Percentiles rank a stretch among this genome's conserved stretches.
These are phyloP conservation scores for Botryobasidium botryosum DNA, from an alignment of 768 basidiomycete species.

Conservation along the genomic window DNA sequence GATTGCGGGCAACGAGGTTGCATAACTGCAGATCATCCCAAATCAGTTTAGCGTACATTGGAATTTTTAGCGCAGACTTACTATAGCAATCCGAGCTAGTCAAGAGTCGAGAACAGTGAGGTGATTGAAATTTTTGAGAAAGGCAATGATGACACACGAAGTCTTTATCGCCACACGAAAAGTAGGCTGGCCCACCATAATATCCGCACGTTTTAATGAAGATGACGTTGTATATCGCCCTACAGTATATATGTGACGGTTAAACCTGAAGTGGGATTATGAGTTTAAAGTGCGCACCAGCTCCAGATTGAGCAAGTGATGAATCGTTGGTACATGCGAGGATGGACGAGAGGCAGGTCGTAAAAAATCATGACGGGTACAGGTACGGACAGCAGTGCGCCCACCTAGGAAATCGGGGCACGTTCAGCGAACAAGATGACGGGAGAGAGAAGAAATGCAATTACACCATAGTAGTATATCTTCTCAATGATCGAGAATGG, in stretches of 20 bases:
- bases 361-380: conserved; percentile 19
- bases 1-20: conserved; percentile 20
- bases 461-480: conserved; percentile 10
- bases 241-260: neutral
- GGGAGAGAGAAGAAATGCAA: neutral
- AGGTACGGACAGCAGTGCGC: conserved; percentile 14
- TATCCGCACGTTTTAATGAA: conserved; percentile 16
- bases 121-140: neutral
- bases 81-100: neutral
- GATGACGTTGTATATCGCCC: conserved; percentile 1
- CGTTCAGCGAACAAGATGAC: neutral
- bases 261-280: neutral
- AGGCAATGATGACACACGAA: conserved; percentile 15
- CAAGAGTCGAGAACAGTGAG: neutral
- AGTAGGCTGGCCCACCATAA: conserved; percentile 4
- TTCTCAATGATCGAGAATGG: neutral
- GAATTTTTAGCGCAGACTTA: conserved; percentile 2
- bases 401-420: conserved; percentile 5
- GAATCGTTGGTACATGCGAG: conserved; percentile 18
- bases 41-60: neutral
- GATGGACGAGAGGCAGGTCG: conserved; percentile 17
- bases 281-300: conserved; percentile 7
- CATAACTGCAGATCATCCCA: conserved; percentile 11
- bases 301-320: conserved; percentile 16
- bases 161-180: conserved; percentile 19